A percentile compares a stretch with the other conserved stretches of the same genome.
These are phyloP conservation scores for Citeromyces hawaiiensis DNA, from an alignment of 1,139 yeast species.

Conservation along the genomic window DNA sequence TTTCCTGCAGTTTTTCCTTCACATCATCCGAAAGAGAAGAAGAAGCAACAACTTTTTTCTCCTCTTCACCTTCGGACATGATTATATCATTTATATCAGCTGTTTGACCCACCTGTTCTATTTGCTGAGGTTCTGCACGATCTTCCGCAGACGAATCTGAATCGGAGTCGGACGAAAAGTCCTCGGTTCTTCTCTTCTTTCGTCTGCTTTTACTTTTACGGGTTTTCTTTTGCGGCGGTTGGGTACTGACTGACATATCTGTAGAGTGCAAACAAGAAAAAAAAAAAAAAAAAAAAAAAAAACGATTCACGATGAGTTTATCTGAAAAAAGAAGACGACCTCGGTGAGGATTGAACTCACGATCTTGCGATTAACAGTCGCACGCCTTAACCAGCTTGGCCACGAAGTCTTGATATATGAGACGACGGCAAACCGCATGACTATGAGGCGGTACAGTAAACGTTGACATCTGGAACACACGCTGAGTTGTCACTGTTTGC, in stretches of 20 bases:
- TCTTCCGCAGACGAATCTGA: constrained; percentile 7
- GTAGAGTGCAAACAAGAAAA: neutral
- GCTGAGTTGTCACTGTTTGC: too few species aligned
- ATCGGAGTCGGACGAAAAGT: constrained; percentile 14
- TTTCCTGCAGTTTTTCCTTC: constrained; percentile 16
- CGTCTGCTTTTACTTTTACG: constrained; percentile 28
- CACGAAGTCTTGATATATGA: constrained; percentile 5
- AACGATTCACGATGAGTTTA: neutral
- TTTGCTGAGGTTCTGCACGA: constrained; percentile 1
- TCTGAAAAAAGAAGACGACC: neutral
- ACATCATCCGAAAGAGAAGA: constrained; percentile 11
- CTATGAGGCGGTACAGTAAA: too few species aligned
- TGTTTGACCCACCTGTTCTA: constrained; percentile 2
- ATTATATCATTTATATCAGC: constrained; percentile 7
- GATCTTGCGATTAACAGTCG: constrained; percentile 7
- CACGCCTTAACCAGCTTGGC: constrained; percentile 6
- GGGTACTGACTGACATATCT: constrained; percentile 5
- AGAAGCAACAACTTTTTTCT: neutral
- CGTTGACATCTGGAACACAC: too few species aligned
- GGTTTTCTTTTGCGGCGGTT: constrained; percentile 5
- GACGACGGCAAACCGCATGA: too few species aligned
- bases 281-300: neutral
- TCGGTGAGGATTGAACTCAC: constrained; percentile 6
- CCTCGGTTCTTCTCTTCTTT: constrained; percentile 75
- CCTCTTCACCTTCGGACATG: constrained; percentile 3